Percentiles rank a stretch among this genome's conserved stretches.
phyloP scores from a whole-genome alignment of 805 yeast genomes.

The Blastobotrys attinorum region DNA sequence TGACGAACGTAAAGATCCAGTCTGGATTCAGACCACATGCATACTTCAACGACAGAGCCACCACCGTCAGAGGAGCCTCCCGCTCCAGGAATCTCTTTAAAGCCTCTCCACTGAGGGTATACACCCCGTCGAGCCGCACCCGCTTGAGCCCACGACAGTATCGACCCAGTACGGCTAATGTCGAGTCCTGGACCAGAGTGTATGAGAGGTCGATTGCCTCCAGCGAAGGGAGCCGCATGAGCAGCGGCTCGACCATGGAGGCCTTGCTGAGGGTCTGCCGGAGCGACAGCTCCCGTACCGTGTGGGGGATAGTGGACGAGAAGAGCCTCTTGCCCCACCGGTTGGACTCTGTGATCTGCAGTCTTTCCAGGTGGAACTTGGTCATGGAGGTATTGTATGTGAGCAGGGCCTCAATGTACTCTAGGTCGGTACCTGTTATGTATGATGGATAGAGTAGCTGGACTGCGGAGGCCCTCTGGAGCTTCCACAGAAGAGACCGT shows the following conservation, averaged over 20 bases:
- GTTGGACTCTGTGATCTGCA: constrained; percentile 1
- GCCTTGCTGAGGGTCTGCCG: constrained; percentile 3
- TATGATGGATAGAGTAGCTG: constrained; percentile 1
- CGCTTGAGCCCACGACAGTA: constrained; percentile 5
- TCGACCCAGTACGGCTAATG: constrained; percentile 4
- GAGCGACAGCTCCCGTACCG: background rate
- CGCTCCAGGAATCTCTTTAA: constrained; percentile 6
- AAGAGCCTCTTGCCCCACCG: constrained; percentile 1
- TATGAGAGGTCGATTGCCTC: constrained; percentile 9
- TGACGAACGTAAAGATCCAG: constrained; percentile 8
- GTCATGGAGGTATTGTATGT: background rate
- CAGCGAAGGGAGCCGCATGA: constrained; percentile 4
- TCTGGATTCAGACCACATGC: constrained; percentile 8
- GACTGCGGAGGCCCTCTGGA: background rate
- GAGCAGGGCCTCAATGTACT: constrained; percentile 1
- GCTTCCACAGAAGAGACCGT: background rate
- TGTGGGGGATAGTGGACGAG: background rate
- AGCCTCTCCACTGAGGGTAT: constrained; percentile 4
- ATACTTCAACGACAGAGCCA: constrained; percentile 5
- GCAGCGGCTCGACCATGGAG: constrained; percentile 2
- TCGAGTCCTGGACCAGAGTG: constrained; percentile 7
- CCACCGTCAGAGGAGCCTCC: constrained; percentile 4
- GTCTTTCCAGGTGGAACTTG: constrained; percentile 1
- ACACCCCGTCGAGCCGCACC: constrained; percentile 7
- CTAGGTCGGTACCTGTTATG: constrained; percentile 1